phyloP scores from a whole-genome alignment of 1,284 basidiomycete species.

The Stygiomarasmius scandens region DNA sequence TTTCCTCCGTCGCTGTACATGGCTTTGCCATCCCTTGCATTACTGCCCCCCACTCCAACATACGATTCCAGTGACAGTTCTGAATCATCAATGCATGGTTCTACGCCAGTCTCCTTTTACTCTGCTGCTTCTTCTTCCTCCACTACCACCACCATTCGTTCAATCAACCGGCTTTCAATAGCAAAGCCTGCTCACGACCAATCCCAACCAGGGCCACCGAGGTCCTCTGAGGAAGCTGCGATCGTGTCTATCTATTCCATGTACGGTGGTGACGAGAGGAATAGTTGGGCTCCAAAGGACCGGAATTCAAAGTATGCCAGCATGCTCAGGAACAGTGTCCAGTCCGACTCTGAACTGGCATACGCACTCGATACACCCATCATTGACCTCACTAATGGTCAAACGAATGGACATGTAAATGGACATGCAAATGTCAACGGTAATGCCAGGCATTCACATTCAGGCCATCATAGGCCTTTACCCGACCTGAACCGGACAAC shows the following conservation, averaged over 20 bases:
- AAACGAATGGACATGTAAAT: not conserved
- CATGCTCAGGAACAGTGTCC: slow-evolving; percentile 23
- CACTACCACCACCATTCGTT: slow-evolving; percentile 5
- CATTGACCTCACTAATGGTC: slow-evolving; percentile 12
- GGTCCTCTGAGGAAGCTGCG: slow-evolving; percentile 53
- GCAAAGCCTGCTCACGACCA: not conserved
- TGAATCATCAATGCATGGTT: slow-evolving; percentile 6
- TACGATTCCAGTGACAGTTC: slow-evolving; percentile 7
- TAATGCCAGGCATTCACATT: not conserved
- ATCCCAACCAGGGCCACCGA: slow-evolving; percentile 17
- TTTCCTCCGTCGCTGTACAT: not conserved
- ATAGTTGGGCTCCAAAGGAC: slow-evolving; percentile 40
- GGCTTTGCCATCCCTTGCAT: slow-evolving; percentile 6
- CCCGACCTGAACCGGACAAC: slow-evolving; percentile 5
- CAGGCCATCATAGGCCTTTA: not conserved
- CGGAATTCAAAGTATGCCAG: slow-evolving; percentile 38
- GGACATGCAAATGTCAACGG: not conserved
- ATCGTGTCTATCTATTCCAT: slow-evolving; percentile 82
- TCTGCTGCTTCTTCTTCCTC: slow-evolving; percentile 10
- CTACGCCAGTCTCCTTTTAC: slow-evolving; percentile 14
- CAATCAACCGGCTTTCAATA: slow-evolving; percentile 1
- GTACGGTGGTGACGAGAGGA: slow-evolving; percentile 59
- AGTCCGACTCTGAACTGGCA: slow-evolving; percentile 12
- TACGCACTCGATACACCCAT: slow-evolving; percentile 12
- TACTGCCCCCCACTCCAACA: slow-evolving; percentile 14